A percentile compares a stretch with the other conserved stretches of the same genome.
phyloP scores from a whole-genome alignment of 2,329 filamentous ascomycete genomes.

The Clarireedia paspali region DNA sequence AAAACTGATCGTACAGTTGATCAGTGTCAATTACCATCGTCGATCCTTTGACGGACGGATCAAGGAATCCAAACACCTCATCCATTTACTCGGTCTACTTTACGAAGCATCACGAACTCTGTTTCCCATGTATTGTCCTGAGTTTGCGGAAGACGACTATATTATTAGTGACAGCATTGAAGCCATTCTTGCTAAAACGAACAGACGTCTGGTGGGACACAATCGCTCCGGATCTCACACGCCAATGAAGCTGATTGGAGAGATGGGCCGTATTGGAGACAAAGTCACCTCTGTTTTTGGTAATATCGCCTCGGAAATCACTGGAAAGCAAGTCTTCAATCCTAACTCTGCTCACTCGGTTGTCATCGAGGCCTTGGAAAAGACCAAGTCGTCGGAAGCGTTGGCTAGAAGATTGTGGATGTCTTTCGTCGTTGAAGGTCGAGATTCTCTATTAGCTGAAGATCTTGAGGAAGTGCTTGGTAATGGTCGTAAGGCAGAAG shows the following conservation, averaged over 20 bases:
- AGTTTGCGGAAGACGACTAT: slow-evolving; percentile 88
- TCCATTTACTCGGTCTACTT: slow-evolving; percentile 72
- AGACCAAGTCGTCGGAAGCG: slow-evolving; percentile 77
- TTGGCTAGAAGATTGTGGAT: slow-evolving; percentile 93
- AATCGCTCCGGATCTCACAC: slow-evolving; percentile 55
- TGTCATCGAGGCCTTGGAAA: slow-evolving; percentile 82
- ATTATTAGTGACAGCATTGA: slow-evolving; percentile 81
- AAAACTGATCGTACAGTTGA: slow-evolving; percentile 72
- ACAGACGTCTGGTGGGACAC: slow-evolving; percentile 34
- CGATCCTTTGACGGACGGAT: slow-evolving; percentile 77
- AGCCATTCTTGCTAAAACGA: slow-evolving; percentile 53
- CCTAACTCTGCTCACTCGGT: slow-evolving; percentile 84
- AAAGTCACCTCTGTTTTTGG: slow-evolving; percentile 91
- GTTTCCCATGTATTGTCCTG: slow-evolving; percentile 86
- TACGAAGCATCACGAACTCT: slow-evolving; percentile 84
- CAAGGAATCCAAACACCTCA: slow-evolving; percentile 80
- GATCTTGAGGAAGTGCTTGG: slow-evolving; percentile 88
- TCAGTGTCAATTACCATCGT: slow-evolving; percentile 79
- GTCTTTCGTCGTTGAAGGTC: slow-evolving; percentile 91
- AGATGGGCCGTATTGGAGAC: slow-evolving; percentile 76
- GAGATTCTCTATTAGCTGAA: slow-evolving; percentile 68
- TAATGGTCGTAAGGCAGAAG: slow-evolving; percentile 61
- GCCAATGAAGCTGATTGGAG: slow-evolving; percentile 68
- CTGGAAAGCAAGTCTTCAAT: slow-evolving; percentile 92
- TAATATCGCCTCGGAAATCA: slow-evolving; percentile 88